Conservation (phyloP, 2,329 filamentous ascomycete species). For the Epicoccum nigrum region DNA sequence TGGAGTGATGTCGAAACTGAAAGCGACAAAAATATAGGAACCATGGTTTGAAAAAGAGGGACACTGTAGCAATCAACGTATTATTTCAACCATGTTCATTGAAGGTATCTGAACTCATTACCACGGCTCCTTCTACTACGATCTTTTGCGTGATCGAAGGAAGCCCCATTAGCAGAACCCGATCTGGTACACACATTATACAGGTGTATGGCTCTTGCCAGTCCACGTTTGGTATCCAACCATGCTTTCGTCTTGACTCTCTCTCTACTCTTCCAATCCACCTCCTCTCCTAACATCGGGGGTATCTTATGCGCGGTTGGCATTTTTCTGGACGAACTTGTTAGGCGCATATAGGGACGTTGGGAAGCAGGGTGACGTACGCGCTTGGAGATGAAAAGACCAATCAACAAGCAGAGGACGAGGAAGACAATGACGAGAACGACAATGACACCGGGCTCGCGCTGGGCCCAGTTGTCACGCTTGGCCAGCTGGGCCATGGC, state of each 20-base stretch:
- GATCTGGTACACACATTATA: slow-evolving; percentile 34
- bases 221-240: slow-evolving; percentile 17
- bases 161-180: slow-evolving; percentile 22
- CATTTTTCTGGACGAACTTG: not conserved
- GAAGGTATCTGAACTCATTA: slow-evolving; percentile 38
- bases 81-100: slow-evolving; percentile 24
- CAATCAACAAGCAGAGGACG: slow-evolving; percentile 58
- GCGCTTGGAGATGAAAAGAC: slow-evolving; percentile 58
- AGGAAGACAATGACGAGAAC: slow-evolving; percentile 67
- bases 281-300: slow-evolving; percentile 11
- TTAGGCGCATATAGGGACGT: not conserved
- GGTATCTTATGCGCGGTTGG: slow-evolving; percentile 18
- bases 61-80: slow-evolving; percentile 11
- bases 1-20: too few species aligned
- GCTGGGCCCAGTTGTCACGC: slow-evolving; percentile 63
- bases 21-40: too few species aligned
- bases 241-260: slow-evolving; percentile 16
- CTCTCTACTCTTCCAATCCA: slow-evolving; percentile 15
- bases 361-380: slow-evolving; percentile 29
- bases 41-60: too few species aligned
- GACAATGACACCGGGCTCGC: slow-evolving; percentile 65
- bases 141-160: slow-evolving; percentile 33
- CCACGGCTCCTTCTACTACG: slow-evolving; percentile 37
- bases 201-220: slow-evolving; percentile 24
- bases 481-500: slow-evolving; percentile 54